Percentiles rank a stretch among this genome's conserved stretches.
phyloP scores from a whole-genome alignment of 306 rosid genomes.

The Prinsepia uniflora region DNA sequence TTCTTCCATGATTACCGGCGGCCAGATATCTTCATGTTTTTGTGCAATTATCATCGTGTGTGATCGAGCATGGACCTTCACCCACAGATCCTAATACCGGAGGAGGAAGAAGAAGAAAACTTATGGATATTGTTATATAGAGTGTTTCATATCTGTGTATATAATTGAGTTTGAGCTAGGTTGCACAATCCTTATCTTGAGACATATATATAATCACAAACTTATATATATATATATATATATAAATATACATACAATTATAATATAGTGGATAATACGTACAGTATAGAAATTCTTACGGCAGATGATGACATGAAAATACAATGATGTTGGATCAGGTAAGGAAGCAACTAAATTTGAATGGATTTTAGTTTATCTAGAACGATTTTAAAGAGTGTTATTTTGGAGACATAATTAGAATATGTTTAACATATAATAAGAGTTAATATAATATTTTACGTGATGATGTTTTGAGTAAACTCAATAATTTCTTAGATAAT shows the following conservation, averaged over 20 bases:
- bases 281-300: neutral
- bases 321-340: neutral
- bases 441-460: too few species aligned
- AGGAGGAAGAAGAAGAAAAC: conserved; percentile 21
- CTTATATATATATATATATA: neutral
- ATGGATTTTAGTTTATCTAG: neutral
- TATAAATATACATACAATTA: neutral
- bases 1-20: conserved; percentile 21
- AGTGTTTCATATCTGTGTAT: neutral
- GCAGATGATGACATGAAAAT: conserved; percentile 7
- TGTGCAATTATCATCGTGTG: conserved; percentile 8
- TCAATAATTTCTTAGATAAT: too few species aligned
- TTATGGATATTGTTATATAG: conserved; percentile 11
- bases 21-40: conserved; percentile 4
- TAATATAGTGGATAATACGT: too few species aligned
- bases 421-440: too few species aligned
- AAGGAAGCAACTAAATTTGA: neutral
- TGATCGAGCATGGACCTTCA: conserved; percentile 13
- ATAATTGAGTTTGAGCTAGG: conserved; percentile 5
- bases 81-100: conserved; percentile 19
- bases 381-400: too few species aligned
- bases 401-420: too few species aligned
- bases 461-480: too few species aligned
- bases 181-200: neutral
- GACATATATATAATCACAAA: neutral